Evolutionary conservation across 2,329 filamentous ascomycete genomes (phyloP).

Genomic region (Emmonsiellopsis sp.): DNA sequence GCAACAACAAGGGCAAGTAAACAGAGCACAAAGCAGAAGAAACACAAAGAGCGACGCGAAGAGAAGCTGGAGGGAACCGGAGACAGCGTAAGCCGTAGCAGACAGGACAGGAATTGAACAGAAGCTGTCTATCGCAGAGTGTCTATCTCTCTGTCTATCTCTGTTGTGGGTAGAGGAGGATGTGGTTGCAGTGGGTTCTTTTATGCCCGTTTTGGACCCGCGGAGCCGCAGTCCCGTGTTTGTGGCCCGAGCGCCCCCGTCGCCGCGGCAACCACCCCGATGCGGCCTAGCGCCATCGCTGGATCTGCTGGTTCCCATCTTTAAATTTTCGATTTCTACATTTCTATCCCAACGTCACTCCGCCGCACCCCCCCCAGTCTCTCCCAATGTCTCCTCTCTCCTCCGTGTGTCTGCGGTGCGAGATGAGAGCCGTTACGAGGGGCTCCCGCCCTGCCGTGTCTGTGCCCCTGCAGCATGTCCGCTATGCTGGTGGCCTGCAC

Average conservation of each 20-base stretch:
- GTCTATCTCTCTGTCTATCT: no score
- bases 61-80: constrained; percentile 12
- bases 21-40: constrained; percentile 12
- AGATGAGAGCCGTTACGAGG: constrained; percentile 14
- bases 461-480: constrained; percentile 22
- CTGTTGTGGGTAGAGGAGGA: constrained; percentile 6
- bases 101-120: constrained; percentile 8
- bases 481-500: constrained; percentile 23
- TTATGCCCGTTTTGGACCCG: background rate
- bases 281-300: background rate
- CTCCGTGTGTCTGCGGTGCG: constrained; percentile 27
- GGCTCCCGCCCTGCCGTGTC: background rate
- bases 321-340: constrained; percentile 3
- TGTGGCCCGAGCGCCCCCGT: constrained; percentile 5
- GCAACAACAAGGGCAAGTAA: constrained; percentile 14
- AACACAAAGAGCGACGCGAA: constrained; percentile 7
- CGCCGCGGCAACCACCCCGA: constrained; percentile 7
- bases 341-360: background rate
- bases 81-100: constrained; percentile 12
- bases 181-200: background rate
- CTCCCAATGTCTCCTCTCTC: constrained; percentile 7
- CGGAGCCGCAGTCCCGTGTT: constrained; percentile 4
- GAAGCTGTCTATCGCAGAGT: constrained; percentile 1
- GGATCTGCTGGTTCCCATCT: background rate
- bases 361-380: background rate